phyloP scores from a whole-genome alignment of 768 basidiomycete genomes.

The Clavulina sp. region DNA sequence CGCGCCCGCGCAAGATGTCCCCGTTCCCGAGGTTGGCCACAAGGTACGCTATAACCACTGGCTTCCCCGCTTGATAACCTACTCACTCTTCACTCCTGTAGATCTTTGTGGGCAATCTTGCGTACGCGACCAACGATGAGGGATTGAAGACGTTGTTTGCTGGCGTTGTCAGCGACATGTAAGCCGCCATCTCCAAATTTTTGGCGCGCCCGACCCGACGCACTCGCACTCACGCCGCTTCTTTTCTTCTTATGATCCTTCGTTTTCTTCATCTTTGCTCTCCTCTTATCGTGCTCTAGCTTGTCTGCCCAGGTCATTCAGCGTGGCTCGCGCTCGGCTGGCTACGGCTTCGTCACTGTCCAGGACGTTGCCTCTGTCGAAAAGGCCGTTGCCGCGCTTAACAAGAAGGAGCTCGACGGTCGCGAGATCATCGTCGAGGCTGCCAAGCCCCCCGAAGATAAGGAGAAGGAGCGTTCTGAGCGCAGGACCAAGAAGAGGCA shows the following conservation, averaged over 20 bases:
- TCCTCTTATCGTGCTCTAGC: slow-evolving; percentile 24
- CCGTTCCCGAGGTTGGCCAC: slow-evolving; percentile 5
- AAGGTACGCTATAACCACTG: slow-evolving; percentile 13
- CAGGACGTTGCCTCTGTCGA: slow-evolving; percentile 64
- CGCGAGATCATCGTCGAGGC: slow-evolving; percentile 81
- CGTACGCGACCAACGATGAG: slow-evolving; percentile 85
- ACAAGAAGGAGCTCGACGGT: slow-evolving; percentile 79
- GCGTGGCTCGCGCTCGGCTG: slow-evolving; percentile 70
- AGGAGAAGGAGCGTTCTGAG: slow-evolving; percentile 68
- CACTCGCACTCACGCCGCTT: slow-evolving; percentile 2
- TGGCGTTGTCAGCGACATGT: slow-evolving; percentile 78
- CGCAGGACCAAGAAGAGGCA: slow-evolving; percentile 53
- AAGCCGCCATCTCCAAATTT: slow-evolving; percentile 23
- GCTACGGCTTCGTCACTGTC: slow-evolving; percentile 86
- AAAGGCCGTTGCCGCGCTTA: slow-evolving; percentile 67
- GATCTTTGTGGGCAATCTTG: slow-evolving; percentile 94
- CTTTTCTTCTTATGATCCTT: slow-evolving; percentile 9
- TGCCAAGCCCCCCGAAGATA: slow-evolving; percentile 80
- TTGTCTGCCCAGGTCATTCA: slow-evolving; percentile 72
- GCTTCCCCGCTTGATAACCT: slow-evolving; percentile 10
- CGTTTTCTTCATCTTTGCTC: slow-evolving; percentile 10
- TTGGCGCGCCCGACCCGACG: slow-evolving; percentile 15
- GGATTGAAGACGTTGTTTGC: slow-evolving; percentile 90
- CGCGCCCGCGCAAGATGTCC: background rate
- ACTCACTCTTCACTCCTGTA: slow-evolving; percentile 19